These are phyloP conservation scores for Mortierella sp. DNA, from an alignment of 371 early-diverging fungal genomes.

Conservation along the genomic window DNA sequence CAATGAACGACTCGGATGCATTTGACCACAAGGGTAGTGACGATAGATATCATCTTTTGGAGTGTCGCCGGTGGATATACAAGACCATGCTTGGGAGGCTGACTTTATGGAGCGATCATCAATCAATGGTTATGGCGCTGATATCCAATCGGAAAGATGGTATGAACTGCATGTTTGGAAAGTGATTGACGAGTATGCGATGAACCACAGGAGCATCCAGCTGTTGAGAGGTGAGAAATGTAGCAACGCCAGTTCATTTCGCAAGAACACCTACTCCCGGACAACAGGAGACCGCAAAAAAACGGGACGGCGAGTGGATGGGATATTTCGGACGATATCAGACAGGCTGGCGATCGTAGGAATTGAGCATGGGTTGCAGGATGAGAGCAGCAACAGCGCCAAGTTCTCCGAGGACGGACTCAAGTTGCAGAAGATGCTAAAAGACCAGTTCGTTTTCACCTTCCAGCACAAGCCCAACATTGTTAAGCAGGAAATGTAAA, in stretches of 20 bases:
- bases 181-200: not conserved
- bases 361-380: too few species aligned
- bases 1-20: too few species aligned
- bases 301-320: not conserved
- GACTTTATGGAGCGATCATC: not conserved
- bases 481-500: not conserved
- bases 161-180: constrained; percentile 5
- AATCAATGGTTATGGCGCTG: not conserved
- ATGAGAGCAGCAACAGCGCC: not conserved
- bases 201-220: not conserved
- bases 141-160: not conserved
- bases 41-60: too few species aligned
- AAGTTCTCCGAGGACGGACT: constrained; percentile 1
- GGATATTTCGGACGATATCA: not conserved
- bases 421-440: not conserved
- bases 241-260: not conserved
- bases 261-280: not conserved
- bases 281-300: not conserved
- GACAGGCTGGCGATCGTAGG: not conserved
- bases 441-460: not conserved
- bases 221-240: not conserved
- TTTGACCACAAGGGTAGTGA: too few species aligned
- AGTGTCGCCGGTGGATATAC: too few species aligned
- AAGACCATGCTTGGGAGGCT: not conserved
- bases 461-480: constrained; percentile 1